Percentiles rank a stretch among this genome's conserved stretches.
These are phyloP conservation scores for Scedosporium apiospermum DNA, from an alignment of 2,329 filamentous ascomycete genomes.

Conservation along the genomic window DNA sequence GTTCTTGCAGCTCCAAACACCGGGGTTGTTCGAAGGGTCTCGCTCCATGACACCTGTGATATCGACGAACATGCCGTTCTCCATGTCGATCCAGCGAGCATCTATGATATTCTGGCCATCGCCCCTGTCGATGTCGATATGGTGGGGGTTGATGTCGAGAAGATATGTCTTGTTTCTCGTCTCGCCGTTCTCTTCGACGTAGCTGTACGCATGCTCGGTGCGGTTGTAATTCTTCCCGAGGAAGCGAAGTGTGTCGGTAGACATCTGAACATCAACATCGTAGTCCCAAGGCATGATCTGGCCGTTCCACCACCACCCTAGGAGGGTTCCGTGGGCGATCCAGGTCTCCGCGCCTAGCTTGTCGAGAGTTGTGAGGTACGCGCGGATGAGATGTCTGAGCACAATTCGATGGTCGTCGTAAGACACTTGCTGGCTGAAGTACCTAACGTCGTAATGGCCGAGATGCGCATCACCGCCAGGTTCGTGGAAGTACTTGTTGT, in stretches of 20 bases:
- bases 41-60: conserved; percentile 69
- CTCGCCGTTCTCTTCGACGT: conserved; percentile 30
- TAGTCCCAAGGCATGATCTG: conserved; percentile 75
- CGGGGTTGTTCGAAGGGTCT: conserved; percentile 46
- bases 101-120: conserved; percentile 74
- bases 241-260: conserved; percentile 53
- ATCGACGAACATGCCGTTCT: conserved; percentile 72
- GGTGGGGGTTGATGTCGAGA: conserved; percentile 68
- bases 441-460: conserved; percentile 67
- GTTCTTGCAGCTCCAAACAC: conserved; percentile 73
- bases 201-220: conserved; percentile 51
- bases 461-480: conserved; percentile 50
- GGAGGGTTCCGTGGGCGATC: conserved; percentile 75
- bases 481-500: conserved; percentile 56
- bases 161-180: conserved; percentile 46
- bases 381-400: conserved; percentile 60
- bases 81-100: conserved; percentile 69
- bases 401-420: conserved; percentile 59
- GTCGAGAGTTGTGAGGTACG: conserved; percentile 61
- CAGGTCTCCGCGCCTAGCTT: conserved; percentile 65
- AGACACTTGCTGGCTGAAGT: conserved; percentile 51
- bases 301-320: conserved; percentile 86
- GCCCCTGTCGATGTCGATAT: conserved; percentile 48
- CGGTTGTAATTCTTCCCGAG: conserved; percentile 60
- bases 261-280: conserved; percentile 75